Evolutionary conservation across 805 yeast species (phyloP), one percentile per base, ranked within the genome.

Genomic region (Saturnispora sanitii): DNA sequence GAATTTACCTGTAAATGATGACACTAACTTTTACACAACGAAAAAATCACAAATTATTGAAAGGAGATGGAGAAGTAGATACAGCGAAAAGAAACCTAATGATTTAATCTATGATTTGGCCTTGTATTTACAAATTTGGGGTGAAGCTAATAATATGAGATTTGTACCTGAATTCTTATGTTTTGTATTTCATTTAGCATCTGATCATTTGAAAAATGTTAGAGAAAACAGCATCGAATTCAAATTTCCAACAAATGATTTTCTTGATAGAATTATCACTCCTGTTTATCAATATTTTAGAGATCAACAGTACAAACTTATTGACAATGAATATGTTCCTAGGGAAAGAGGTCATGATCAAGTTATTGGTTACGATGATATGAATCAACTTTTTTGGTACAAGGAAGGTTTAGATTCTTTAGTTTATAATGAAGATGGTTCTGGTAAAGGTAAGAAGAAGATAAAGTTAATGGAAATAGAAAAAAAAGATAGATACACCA

Each of bases 21-120:
- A 40, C 22, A 47, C 47, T 2, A 51, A 49, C 15, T 54, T 55
- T 37, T 49, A 52, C 26, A 50, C 56, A 1, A 48, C 47, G 25
- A 53, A 49, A 36, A 43, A 60, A 68, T 38, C 73, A 73, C 56
- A 83, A 73, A 80, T 86, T 31, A 90, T 94, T 18, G 94, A 87
- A 55, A 82, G 77, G 56, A 70, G 79, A 48, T 86, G 95, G 95
- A 78, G 75, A 53, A 47, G 63, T 13, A 68, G 69, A 51, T 82
- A 83, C 86, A 68, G 67, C 48, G 56, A 56, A 25, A 65, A 70
- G 42, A 55, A 74, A 0, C 72, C 75, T 3, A 61, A 58, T 23
- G 84, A 82, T 47, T 73, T 81, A 61, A 70, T 77, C 3, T 67
- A 75, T 42, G 88, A 76, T 60, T 58, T 81, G 46, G 82, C 80